Conservation (phyloP, 371 early-diverging fungal species). For the Phascolomyces articulosus region DNA sequence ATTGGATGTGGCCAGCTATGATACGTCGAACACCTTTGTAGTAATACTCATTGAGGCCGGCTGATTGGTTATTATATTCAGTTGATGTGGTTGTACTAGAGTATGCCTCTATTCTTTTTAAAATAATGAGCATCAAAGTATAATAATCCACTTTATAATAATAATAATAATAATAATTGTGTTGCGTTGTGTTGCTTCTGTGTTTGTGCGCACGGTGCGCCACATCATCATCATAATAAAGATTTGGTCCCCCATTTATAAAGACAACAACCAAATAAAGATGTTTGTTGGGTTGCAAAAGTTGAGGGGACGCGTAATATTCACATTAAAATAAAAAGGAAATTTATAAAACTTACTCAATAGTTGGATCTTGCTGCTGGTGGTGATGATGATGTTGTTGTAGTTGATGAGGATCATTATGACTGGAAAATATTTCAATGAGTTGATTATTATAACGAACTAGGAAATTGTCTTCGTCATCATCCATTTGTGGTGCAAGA, state of each 20-base stretch:
- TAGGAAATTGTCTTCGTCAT: conserved; percentile 1
- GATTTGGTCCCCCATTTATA: too few relatives aligned
- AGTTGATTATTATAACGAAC: background rate
- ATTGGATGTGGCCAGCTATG: conserved; percentile 5
- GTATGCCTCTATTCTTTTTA: conserved; percentile 4
- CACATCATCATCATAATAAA: too few relatives aligned
- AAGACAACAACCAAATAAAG: too few relatives aligned
- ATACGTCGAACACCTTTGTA: conserved; percentile 6
- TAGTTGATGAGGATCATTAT: too few relatives aligned
- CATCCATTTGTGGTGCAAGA: conserved; percentile 4
- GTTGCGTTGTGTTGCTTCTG: too few relatives aligned
- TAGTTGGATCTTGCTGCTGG: background rate
- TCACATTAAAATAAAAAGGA: too few relatives aligned
- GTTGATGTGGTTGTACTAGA: background rate
- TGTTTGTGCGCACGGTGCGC: too few relatives aligned
- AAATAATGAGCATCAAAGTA: background rate
- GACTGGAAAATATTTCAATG: background rate
- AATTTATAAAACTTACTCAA: conserved; percentile 1
- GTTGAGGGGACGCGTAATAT: too few relatives aligned
- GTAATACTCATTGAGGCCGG: background rate
- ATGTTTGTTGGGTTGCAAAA: too few relatives aligned
- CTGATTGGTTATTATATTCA: conserved; percentile 3
- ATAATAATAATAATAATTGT: too few relatives aligned
- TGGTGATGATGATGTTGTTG: too few relatives aligned
- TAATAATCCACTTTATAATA: background rate